Conservation (phyloP, 2,329 filamentous ascomycete species). For the Ophiostoma piceae region DNA sequence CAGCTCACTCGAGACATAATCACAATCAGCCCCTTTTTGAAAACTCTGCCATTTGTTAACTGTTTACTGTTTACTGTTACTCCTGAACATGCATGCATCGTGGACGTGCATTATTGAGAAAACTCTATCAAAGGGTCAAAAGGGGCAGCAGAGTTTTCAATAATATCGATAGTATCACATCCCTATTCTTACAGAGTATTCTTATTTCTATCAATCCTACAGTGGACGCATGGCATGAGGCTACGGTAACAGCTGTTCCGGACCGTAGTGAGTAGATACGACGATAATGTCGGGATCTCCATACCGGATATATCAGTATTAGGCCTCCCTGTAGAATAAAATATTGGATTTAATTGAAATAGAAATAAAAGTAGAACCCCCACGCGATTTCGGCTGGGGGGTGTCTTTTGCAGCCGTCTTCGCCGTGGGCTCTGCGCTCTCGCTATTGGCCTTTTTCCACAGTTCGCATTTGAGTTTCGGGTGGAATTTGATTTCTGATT, state of each 20-base stretch:
- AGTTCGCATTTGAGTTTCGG: background rate
- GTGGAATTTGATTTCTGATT: background rate
- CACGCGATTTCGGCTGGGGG: background rate
- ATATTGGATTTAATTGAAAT: background rate
- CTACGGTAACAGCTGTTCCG: constrained; percentile 4
- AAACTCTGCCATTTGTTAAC: background rate
- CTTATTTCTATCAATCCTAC: background rate
- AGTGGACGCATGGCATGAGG: constrained; percentile 2
- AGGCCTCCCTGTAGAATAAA: background rate
- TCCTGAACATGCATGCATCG: background rate
- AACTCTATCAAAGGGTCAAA: background rate
- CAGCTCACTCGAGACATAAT: constrained; percentile 2
- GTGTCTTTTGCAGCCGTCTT: background rate
- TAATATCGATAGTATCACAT: background rate
- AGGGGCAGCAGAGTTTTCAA: constrained; percentile 2
- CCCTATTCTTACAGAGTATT: background rate
- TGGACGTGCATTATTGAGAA: background rate
- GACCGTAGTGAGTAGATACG: background rate
- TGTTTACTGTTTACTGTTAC: too few relatives aligned
- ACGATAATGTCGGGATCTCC: background rate
- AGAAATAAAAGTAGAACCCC: background rate
- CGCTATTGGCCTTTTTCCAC: background rate
- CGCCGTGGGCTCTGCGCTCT: background rate
- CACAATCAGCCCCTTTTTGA: background rate
- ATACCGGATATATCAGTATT: background rate